Conservation (phyloP, 2,329 filamentous ascomycete genomes). For the Penicillium decumbens region DNA sequence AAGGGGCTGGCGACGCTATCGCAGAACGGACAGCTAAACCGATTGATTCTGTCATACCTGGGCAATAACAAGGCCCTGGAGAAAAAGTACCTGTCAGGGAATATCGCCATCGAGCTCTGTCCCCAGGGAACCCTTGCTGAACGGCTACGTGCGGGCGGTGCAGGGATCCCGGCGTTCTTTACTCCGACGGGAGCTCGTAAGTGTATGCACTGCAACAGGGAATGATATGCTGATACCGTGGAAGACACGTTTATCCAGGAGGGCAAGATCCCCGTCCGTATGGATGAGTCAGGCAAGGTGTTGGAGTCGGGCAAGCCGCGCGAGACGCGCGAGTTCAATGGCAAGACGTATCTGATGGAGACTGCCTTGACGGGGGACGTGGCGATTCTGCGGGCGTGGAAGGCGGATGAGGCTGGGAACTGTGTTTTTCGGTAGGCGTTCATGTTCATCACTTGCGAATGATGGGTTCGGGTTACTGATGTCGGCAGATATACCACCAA, state of each 20-base stretch:
- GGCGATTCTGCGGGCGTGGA: constrained; percentile 71
- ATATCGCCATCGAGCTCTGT: constrained; percentile 70
- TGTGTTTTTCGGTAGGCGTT: constrained; percentile 63
- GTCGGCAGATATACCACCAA: constrained; percentile 60
- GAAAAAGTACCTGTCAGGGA: constrained; percentile 67
- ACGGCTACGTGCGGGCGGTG: constrained; percentile 64
- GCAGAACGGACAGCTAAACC: constrained; percentile 64
- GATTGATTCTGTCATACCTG: constrained; percentile 70
- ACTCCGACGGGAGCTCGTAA: constrained; percentile 67
- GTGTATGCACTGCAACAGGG: constrained; percentile 22
- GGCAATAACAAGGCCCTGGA: constrained; percentile 74
- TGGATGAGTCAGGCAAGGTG: constrained; percentile 81
- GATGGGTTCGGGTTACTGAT: neutral
- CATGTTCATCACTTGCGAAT: constrained; percentile 6
- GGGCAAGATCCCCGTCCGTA: constrained; percentile 59
- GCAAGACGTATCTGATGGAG: constrained; percentile 71
- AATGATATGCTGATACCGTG: neutral
- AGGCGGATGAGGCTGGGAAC: constrained; percentile 71
- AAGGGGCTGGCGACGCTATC: constrained; percentile 64
- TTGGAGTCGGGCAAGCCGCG: constrained; percentile 61
- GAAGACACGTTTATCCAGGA: constrained; percentile 37
- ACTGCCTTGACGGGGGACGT: constrained; percentile 70
- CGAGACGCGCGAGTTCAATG: constrained; percentile 69
- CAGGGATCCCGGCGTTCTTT: constrained; percentile 75
- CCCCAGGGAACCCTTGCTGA: constrained; percentile 57